phyloP scores from a whole-genome alignment of 345 rosid species.

The Moringa oleifera region DNA sequence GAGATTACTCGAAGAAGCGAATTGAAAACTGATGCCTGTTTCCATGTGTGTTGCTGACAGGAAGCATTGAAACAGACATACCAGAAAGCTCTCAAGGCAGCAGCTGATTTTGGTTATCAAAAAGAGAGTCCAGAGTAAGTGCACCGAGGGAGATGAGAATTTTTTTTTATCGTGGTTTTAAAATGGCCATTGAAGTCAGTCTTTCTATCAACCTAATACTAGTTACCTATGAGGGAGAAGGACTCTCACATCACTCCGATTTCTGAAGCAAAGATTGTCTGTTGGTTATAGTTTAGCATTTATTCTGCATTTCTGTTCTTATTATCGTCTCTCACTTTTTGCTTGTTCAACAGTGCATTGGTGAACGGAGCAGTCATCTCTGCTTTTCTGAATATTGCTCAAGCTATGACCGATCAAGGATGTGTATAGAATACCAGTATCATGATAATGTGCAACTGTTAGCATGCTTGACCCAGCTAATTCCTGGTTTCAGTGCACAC shows the following conservation, averaged over 20 bases:
- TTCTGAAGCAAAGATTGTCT: too few species aligned
- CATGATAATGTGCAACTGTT: conserved; percentile 5
- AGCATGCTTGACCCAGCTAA: not conserved
- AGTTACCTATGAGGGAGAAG: too few species aligned
- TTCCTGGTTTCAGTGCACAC: conserved; percentile 4
- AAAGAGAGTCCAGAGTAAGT: conserved; percentile 97
- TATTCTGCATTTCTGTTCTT: too few species aligned
- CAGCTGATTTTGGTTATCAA: conserved; percentile 87
- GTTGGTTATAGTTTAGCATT: too few species aligned
- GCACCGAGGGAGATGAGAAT: not conserved
- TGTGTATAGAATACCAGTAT: conserved; percentile 63
- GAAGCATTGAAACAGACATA: conserved; percentile 95
- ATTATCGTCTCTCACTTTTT: not conserved
- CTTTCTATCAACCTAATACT: too few species aligned
- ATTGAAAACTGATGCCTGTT: conserved; percentile 1
- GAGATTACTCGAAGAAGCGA: not conserved
- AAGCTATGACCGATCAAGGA: conserved; percentile 99
- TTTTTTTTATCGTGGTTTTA: not conserved
- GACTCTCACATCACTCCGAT: too few species aligned
- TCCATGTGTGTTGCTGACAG: conserved; percentile 29
- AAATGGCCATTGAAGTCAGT: too few species aligned
- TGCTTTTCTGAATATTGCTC: conserved; percentile 86
- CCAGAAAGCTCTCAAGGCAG: conserved; percentile 85
- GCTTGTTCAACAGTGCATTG: conserved; percentile 63
- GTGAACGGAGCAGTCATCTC: conserved; percentile 85